phyloP scores from a whole-genome alignment of 306 rosid species.

The Hippophae tibetana region DNA sequence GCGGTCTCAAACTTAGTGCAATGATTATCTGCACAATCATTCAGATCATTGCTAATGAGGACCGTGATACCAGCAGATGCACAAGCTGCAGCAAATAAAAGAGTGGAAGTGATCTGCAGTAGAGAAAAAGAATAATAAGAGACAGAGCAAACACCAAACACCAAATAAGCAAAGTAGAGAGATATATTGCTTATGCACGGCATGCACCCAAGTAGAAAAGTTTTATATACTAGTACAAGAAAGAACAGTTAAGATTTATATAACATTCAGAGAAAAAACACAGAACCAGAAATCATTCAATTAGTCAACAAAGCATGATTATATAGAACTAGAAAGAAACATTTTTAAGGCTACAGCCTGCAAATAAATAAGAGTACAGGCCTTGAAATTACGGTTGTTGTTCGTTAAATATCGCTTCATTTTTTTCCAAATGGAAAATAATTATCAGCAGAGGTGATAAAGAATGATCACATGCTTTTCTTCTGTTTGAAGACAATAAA shows the following conservation, averaged over 20 bases:
- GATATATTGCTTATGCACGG: not conserved
- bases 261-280: no score
- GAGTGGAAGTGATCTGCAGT: conserved; percentile 53
- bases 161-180: not conserved
- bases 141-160: not conserved
- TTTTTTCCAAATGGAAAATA: not conserved
- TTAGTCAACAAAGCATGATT: not conserved
- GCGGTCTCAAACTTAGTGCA: conserved; percentile 48
- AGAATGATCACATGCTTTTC: not conserved
- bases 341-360: not conserved
- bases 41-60: conserved; percentile 47
- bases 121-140: conserved; percentile 3
- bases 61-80: conserved; percentile 56
- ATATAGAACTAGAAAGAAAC: not conserved
- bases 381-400: not conserved
- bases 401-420: not conserved
- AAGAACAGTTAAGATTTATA: no score
- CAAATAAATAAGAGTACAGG: not conserved
- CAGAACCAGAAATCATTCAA: no score
- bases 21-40: conserved; percentile 36
- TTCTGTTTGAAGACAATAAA: not conserved
- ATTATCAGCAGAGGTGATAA: not conserved
- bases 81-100: conserved; percentile 51
- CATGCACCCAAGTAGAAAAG: no score
- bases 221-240: no score